phyloP scores from a whole-genome alignment of 257 asterid species.

The Leonotis leonurus region DNA sequence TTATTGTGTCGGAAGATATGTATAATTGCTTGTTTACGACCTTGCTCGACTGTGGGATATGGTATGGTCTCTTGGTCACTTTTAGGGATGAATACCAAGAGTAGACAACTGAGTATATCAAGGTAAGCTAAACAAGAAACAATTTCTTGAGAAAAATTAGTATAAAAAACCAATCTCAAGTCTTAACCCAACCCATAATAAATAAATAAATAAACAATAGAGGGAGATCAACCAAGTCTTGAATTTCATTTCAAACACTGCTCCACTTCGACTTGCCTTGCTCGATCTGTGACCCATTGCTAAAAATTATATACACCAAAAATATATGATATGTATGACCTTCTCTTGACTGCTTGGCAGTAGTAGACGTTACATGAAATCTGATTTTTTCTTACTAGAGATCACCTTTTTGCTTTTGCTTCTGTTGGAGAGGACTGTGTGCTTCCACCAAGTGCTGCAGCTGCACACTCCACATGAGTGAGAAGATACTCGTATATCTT shows the following conservation, averaged over 20 bases:
- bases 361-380: conserved; percentile 1
- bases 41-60: too few relatives aligned
- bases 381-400: not conserved
- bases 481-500: conserved; percentile 95
- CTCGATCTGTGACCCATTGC: conserved; percentile 25
- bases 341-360: conserved; percentile 24
- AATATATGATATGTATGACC: conserved; percentile 11
- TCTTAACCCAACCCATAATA: not conserved
- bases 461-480: conserved; percentile 93
- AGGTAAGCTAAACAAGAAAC: too few relatives aligned
- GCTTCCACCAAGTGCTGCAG: conserved; percentile 84
- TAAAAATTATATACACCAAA: conserved; percentile 29
- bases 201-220: not conserved
- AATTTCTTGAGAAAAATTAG: not conserved
- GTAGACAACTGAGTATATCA: too few relatives aligned
- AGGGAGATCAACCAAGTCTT: conserved; percentile 8
- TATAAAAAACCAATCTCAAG: not conserved
- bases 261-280: conserved; percentile 21
- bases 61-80: too few relatives aligned
- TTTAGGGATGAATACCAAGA: too few relatives aligned
- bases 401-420: conserved; percentile 50
- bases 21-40: too few relatives aligned
- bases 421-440: conserved; percentile 43
- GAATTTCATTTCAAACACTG: conserved; percentile 14
- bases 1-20: too few relatives aligned